Conservation (phyloP, 257 asterid genomes). For the Osmanthus fragrans region DNA sequence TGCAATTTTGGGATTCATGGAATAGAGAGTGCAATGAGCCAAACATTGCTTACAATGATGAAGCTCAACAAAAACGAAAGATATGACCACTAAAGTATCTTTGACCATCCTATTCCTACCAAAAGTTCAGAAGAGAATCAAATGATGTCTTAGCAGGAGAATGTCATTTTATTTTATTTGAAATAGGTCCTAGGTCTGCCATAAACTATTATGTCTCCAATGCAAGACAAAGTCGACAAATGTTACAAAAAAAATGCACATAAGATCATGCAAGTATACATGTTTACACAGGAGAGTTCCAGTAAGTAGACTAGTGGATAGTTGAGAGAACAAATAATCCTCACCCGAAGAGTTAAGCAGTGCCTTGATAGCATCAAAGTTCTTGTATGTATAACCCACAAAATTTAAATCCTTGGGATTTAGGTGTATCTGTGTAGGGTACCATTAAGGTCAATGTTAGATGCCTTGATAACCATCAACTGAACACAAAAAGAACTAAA, state of each 20-base stretch:
- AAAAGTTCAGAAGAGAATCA: neutral
- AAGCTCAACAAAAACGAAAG: neutral
- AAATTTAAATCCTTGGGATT: constrained; percentile 80
- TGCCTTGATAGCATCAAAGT: constrained; percentile 90
- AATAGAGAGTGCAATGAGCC: neutral
- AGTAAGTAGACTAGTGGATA: neutral
- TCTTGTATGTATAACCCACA: constrained; percentile 92
- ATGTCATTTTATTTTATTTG: neutral
- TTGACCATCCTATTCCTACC: neutral
- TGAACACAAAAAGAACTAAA: constrained; percentile 14
- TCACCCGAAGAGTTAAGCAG: constrained; percentile 68
- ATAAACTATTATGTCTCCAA: neutral
- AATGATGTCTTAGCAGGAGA: neutral
- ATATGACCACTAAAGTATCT: neutral
- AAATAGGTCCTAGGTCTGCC: neutral
- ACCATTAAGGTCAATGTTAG: constrained; percentile 29
- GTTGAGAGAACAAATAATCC: constrained; percentile 16
- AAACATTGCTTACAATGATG: neutral
- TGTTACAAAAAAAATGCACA: neutral
- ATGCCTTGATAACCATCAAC: constrained; percentile 24
- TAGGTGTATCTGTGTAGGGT: constrained; percentile 50
- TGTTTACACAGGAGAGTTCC: neutral
- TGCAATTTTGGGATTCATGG: neutral
- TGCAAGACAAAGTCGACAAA: neutral
- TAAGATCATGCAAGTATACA: neutral